Base-by-base conservation (phyloP, 495 filamentous ascomycete genomes). In the Xanthoparmelia taractica region DNA sequence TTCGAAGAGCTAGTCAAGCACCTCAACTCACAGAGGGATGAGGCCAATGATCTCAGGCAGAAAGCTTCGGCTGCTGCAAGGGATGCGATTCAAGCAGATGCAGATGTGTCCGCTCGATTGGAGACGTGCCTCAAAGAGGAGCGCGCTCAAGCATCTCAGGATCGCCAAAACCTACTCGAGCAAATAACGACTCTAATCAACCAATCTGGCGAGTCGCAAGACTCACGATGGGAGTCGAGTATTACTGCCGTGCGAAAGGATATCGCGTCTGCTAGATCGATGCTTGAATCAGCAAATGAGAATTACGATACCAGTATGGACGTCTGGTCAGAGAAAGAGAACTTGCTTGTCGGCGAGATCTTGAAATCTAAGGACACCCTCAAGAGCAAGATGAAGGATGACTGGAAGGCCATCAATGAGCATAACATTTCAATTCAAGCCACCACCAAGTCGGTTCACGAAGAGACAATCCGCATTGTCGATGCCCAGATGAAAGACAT, bases 381-480 rank as follows among this genome's bases (percentile, higher is more conserved):
- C 31, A 95, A 92, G 75, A 80, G 75, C 25, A 89, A 84, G 73
- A 82, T 98, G 72, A 88, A 92, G 76, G 84, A 89, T 63, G 92
- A 97, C 68, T 97, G 91, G 89, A 84, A 94, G 89, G 71, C 75
- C 17, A 90, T 92, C 33, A 89, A 92, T 65, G 82, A 87, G 65
- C 87, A 91, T 67, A 93, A 89, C 66, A 82, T 75, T 1, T 85
- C 88, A 4, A 91, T 97, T 64, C 88, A 91, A 65, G 80, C 80
- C 3, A 86, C 88, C 0, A 95, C 92, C 1, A 87, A 88, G 60
- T 89, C 90, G 0, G 91, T 97, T 13, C 91, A 97, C 64, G 87
- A 89, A n/a, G 87, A 96, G 74, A 96, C 92, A 0, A 84, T 96
- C 25, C 85, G 85, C 1, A 94, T 96, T 67, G 93, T 97, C 13